These are phyloP conservation scores for Wickerhamiella vanderwaltii DNA, from an alignment of 805 yeast species.

Conservation along the genomic window DNA sequence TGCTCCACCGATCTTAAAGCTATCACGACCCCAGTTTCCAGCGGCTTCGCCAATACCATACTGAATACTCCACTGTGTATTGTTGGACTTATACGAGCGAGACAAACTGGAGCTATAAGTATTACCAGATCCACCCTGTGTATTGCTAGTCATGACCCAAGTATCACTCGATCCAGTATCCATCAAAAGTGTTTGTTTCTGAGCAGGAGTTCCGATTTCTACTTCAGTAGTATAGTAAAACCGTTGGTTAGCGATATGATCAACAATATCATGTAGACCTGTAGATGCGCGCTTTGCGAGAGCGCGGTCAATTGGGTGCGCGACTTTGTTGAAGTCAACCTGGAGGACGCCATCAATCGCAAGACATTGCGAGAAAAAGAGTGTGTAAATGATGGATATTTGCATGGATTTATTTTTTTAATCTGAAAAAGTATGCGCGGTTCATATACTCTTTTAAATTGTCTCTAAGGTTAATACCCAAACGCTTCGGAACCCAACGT, in stretches of 20 bases:
- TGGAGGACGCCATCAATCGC: constrained; percentile 7
- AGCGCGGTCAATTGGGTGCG: not conserved
- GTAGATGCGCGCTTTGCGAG: constrained; percentile 4
- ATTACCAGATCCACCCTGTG: constrained; percentile 11
- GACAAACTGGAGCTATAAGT: constrained; percentile 12
- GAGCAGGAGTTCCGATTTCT: constrained; percentile 45
- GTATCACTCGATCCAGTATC: constrained; percentile 72
- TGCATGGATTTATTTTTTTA: not conserved
- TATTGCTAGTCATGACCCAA: constrained; percentile 42
- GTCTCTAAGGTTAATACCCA: not conserved
- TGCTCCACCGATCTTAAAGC: constrained; percentile 42
- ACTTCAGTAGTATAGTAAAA: constrained; percentile 28
- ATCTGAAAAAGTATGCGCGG: not conserved
- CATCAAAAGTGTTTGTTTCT: constrained; percentile 43
- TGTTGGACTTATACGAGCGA: constrained; percentile 22
- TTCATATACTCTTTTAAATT: too few species aligned
- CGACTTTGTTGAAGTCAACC: constrained; percentile 5
- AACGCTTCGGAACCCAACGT: too few species aligned
- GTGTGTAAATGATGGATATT: not conserved
- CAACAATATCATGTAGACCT: constrained; percentile 8
- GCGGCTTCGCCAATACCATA: constrained; percentile 41
- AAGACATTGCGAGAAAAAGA: constrained; percentile 1
- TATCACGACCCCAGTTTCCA: constrained; percentile 57
- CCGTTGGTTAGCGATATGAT: constrained; percentile 25
- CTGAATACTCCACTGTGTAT: constrained; percentile 24